Evolutionary conservation across 768 basidiomycete genomes (phyloP), one percentile per base, ranked within the genome.

Genomic region (Daedaleopsis sinensis): DNA sequence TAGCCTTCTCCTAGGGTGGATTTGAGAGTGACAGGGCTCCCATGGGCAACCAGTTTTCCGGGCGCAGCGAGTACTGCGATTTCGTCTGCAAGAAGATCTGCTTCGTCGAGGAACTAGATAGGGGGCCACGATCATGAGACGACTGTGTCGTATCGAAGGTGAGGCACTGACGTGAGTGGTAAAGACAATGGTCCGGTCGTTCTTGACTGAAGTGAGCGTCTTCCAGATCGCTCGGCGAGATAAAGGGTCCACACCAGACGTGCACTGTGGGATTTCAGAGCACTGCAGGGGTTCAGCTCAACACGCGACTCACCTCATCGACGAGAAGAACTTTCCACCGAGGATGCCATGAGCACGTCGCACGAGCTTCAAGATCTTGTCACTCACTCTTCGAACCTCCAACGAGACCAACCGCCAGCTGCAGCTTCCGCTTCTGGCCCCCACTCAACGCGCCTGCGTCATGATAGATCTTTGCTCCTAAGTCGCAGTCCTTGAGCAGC

Each of bases 191-290:
- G 87, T 85, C 51, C 88, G 77, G 44, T 87, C 84, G 37, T 86
- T 77, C n/a, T 86, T 82, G 57, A 89, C 84, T 3, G 85, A 80
- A 3, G 84, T 89, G 57, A 94, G 74, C 0, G 86, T 88, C 59
- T 86, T 82, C 91, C 91, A 94, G 8, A 94, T 74, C 0, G 91
- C 85, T 24, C 91, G 80, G 52, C 91, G 78, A 58, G 91, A 91
- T 37, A 94, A 73, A 2, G 91, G 91, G 70, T 94, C 91, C 15
- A 94, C 88, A 2, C 91, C 91, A 21, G 89, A 91, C 1, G 90
- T 92, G 69, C 88, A 88, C 70, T 78, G n/a, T 1, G 24, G 8
- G 1, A 51, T 37, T 19, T 36, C 53, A 19, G 50, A 27, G 27
- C 27, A 7, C 27, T 32, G 7, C 27, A 3, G 7, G 27, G 7